These are phyloP conservation scores for Clarireedia paspali DNA, from an alignment of 2,329 filamentous ascomycete genomes.

Conservation along the genomic window DNA sequence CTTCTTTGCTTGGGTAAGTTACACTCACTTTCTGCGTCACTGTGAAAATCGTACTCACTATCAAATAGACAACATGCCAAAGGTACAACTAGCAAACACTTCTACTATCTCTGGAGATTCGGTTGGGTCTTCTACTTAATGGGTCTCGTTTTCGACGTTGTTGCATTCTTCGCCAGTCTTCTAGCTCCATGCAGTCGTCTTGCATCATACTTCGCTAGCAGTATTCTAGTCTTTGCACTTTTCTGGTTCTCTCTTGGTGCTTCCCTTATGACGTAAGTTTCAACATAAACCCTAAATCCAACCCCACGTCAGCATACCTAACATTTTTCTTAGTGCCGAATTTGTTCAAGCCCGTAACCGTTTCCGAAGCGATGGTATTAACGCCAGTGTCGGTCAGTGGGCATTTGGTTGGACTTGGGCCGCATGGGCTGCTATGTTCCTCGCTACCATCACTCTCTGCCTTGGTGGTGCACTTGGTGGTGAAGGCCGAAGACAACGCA, in stretches of 20 bases:
- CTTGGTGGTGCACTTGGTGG: slow-evolving; percentile 37
- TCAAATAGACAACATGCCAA: slow-evolving; percentile 42
- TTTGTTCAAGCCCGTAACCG: slow-evolving; percentile 63
- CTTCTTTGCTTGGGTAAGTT: slow-evolving; percentile 44
- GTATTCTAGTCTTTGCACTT: slow-evolving; percentile 51
- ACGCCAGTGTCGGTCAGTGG: slow-evolving; percentile 55
- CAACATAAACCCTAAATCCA: neutral
- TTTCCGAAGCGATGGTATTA: slow-evolving; percentile 49
- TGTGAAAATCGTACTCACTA: slow-evolving; percentile 3
- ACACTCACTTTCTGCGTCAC: neutral
- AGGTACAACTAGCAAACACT: slow-evolving; percentile 49
- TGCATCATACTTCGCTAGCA: slow-evolving; percentile 57
- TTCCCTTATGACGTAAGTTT: slow-evolving; percentile 65
- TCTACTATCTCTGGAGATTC: slow-evolving; percentile 84
- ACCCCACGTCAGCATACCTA: neutral
- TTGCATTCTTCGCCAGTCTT: slow-evolving; percentile 60
- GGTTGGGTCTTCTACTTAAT: slow-evolving; percentile 89
- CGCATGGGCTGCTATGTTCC: slow-evolving; percentile 55
- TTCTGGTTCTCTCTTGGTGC: slow-evolving; percentile 62
- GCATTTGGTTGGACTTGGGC: slow-evolving; percentile 75
- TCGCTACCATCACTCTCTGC: slow-evolving; percentile 62
- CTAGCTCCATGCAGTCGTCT: slow-evolving; percentile 65
- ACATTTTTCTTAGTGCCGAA: slow-evolving; percentile 37
- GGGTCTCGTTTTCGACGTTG: slow-evolving; percentile 66
- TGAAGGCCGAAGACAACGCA: neutral